A percentile compares a stretch with the other conserved stretches of the same genome.
Conservation (phyloP, 2,329 filamentous ascomycete species). For the Colletotrichum paranaense region DNA sequence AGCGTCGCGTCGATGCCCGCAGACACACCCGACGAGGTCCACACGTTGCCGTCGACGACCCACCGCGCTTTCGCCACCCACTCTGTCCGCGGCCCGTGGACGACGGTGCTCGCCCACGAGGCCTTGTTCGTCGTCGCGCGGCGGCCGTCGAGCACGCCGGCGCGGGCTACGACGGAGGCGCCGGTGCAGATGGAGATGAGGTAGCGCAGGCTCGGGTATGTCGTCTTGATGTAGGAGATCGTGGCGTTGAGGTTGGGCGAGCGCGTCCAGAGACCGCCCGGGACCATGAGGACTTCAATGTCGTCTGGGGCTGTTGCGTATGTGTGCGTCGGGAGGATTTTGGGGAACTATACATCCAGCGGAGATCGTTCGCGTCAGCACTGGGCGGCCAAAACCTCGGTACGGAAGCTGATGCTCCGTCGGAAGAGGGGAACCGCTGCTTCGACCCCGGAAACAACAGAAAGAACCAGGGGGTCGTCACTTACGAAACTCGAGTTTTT, state of each 20-base stretch:
- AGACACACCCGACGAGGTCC: slow-evolving; percentile 67
- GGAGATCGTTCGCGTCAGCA: not conserved
- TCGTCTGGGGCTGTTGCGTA: slow-evolving; percentile 53
- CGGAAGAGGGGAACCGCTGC: not conserved
- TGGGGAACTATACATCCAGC: slow-evolving; percentile 11
- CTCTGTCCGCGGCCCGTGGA: slow-evolving; percentile 52
- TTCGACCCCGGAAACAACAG: not conserved
- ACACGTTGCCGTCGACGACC: slow-evolving; percentile 68
- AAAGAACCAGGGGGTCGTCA: not conserved
- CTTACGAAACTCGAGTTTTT: slow-evolving; percentile 34
- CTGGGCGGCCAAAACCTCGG: not conserved
- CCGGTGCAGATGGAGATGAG: slow-evolving; percentile 70
- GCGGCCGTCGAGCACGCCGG: slow-evolving; percentile 64
- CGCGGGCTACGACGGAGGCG: slow-evolving; percentile 58
- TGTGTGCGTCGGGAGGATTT: slow-evolving; percentile 48
- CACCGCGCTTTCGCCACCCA: slow-evolving; percentile 67
- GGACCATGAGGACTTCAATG: slow-evolving; percentile 66
- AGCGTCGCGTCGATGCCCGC: slow-evolving; percentile 72
- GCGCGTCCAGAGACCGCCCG: slow-evolving; percentile 55
- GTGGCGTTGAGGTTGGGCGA: slow-evolving; percentile 41
- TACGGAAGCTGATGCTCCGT: slow-evolving; percentile 14
- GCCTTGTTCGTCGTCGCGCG: slow-evolving; percentile 69
- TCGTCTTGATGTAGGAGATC: slow-evolving; percentile 48
- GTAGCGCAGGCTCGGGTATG: slow-evolving; percentile 55
- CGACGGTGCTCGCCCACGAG: slow-evolving; percentile 54